Percentiles rank a stretch among this genome's conserved stretches.
Conservation (phyloP, 164 flowering plant species). For the Umbellularia californica region DNA sequence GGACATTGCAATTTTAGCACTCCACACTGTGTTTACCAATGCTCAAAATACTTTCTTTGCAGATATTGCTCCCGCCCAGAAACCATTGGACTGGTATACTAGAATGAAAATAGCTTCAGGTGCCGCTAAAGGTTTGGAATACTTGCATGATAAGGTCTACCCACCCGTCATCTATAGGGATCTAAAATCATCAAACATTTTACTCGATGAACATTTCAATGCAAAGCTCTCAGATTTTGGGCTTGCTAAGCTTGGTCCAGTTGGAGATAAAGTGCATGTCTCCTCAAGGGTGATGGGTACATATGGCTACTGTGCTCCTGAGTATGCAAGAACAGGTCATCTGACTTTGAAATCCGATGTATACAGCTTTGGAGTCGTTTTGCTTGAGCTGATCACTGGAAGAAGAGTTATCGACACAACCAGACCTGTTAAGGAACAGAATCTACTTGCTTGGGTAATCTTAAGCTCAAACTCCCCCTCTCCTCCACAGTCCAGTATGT, state of each 20-base stretch:
- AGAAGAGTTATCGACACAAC: constrained; percentile 49
- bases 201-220: constrained; percentile 46
- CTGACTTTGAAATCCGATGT: constrained; percentile 63
- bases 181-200: constrained; percentile 61
- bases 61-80: constrained; percentile 37
- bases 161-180: constrained; percentile 77
- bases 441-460: constrained; percentile 58
- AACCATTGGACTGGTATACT: constrained; percentile 54
- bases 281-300: constrained; percentile 69
- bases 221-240: constrained; percentile 77
- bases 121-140: constrained; percentile 66
- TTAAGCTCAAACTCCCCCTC: too few relatives aligned
- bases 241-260: constrained; percentile 70
- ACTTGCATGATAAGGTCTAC: constrained; percentile 63
- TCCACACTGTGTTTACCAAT: too few relatives aligned
- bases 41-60: constrained; percentile 5
- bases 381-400: constrained; percentile 69
- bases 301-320: constrained; percentile 58
- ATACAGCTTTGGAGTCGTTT: constrained; percentile 72
- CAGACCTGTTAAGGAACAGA: constrained; percentile 38
- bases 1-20: too few relatives aligned
- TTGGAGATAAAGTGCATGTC: constrained; percentile 44
- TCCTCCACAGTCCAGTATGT: too few relatives aligned
- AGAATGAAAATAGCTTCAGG: constrained; percentile 64
- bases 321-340: constrained; percentile 53